Base-by-base conservation (phyloP, 2,329 filamentous ascomycete species). In the Fusarium sp. region DNA sequence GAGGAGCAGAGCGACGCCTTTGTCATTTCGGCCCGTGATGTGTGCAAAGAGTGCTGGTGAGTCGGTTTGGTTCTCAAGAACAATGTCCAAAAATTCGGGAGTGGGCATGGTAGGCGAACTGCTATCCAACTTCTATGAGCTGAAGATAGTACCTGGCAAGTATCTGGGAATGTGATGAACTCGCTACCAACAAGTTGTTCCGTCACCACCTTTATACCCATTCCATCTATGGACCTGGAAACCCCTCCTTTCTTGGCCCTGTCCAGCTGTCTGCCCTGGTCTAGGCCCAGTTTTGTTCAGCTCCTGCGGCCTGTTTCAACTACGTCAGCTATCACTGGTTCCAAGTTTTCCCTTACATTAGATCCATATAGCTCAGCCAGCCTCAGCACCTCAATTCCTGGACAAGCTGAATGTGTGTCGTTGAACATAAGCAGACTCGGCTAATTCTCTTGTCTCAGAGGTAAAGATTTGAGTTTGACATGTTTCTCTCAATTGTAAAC, bases 1-100 rank as follows among this genome's bases (percentile, higher is more conserved):
- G 75, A 89, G 85, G 30, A 95, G 85, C 50, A 95, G 85, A 69
- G 92, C 87, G 23, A 92, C 85, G 16, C 86, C 86, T 76, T 90
- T 89, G 79, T 88, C 87, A 20, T 89, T 88, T 37, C 72, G 76
- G 23, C 93, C 93, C 2, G 92, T 95, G 78, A 97, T 88, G 80
- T 94, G 93, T 23, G 91, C 93, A 77, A 90, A 94, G 34, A 85
- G 78, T 58, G 50, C 88, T 62, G 85, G 83, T 2, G 92, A 91
- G 34, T 83, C 83, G 2, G 92, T 93, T 76, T 89, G 89, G 83
- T 95, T 95, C 76, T 88, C 85, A 23, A 95, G 82, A 13, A 88
- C 87, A 68, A 95, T 87, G 61, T 89, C 85, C 54, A 94, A 84
- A 10, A 88, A 78, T 6, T 63, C 59, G n/a, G 72, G 59, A 34